Conservation (phyloP, 2,329 filamentous ascomycete genomes). For the Zymoseptoria crescenta region DNA sequence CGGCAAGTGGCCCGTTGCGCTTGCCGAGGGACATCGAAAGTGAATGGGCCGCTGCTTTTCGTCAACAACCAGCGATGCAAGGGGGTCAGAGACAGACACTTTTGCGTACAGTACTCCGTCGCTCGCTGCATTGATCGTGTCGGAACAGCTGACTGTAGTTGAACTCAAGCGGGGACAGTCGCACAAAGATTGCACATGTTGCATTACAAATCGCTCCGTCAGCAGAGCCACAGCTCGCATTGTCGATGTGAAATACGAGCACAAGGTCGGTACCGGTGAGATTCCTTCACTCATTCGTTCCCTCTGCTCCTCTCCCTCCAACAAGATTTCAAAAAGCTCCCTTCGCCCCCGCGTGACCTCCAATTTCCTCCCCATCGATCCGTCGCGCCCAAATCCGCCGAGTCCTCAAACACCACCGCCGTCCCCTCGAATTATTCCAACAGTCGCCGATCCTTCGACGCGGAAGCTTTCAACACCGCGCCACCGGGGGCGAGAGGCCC, state of each 20-base stretch:
- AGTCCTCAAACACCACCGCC: constrained; percentile 44
- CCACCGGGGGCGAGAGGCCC: constrained; percentile 45
- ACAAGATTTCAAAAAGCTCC: not conserved
- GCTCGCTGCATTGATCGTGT: too few relatives aligned
- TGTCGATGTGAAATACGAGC: not conserved
- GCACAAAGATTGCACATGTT: too few relatives aligned
- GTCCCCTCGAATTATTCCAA: constrained; percentile 39
- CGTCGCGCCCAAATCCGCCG: constrained; percentile 39
- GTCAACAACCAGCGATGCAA: too few relatives aligned
- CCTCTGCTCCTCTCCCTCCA: not conserved
- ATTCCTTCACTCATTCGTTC: not conserved
- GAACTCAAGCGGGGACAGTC: too few relatives aligned
- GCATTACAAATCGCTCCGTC: too few relatives aligned
- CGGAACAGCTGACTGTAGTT: too few relatives aligned
- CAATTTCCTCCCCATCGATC: constrained; percentile 40
- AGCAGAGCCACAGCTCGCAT: too few relatives aligned
- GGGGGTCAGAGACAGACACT: too few relatives aligned
- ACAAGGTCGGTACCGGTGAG: not conserved
- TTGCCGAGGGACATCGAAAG: not conserved
- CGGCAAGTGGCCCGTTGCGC: too few relatives aligned
- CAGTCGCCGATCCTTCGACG: constrained; percentile 41
- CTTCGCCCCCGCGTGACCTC: constrained; percentile 32
- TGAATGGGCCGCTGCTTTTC: too few relatives aligned
- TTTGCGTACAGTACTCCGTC: too few relatives aligned
- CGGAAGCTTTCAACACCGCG: constrained; percentile 45